A percentile compares a stretch with the other conserved stretches of the same genome.
Evolutionary conservation across 2,329 filamentous ascomycete species (phyloP).

Genomic region (Exophiala sideris): DNA sequence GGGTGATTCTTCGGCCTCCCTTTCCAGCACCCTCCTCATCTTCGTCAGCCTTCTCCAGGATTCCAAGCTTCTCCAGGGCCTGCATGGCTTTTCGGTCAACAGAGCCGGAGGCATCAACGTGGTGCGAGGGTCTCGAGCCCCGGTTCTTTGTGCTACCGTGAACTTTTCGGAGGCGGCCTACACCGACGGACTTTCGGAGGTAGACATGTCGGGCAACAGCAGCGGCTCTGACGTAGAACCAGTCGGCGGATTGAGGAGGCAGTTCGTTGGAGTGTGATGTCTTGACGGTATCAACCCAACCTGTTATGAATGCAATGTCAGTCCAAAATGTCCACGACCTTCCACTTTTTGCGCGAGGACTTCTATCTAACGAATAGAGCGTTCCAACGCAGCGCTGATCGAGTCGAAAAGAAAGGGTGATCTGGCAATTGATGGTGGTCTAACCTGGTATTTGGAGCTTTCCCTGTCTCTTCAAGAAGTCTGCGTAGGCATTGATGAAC

Average conservation of each 20-base stretch:
- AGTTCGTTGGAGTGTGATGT: slow-evolving; percentile 95
- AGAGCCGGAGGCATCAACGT: slow-evolving; percentile 90
- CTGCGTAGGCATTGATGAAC: slow-evolving; percentile 66
- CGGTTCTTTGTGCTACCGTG: slow-evolving; percentile 98
- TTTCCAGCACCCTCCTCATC: slow-evolving; percentile 85
- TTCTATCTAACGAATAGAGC: too few relatives aligned
- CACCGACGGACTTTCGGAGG: slow-evolving; percentile 98
- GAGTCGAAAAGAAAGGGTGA: slow-evolving; percentile 4
- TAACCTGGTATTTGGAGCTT: slow-evolving; percentile 67
- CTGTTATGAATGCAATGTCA: slow-evolving; percentile 43
- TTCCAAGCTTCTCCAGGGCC: slow-evolving; percentile 98
- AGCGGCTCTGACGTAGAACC: slow-evolving; percentile 86
- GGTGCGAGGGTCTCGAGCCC: slow-evolving; percentile 82
- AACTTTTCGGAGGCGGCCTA: slow-evolving; percentile 93
- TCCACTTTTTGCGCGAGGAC: neutral
- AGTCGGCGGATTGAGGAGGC: slow-evolving; percentile 96
- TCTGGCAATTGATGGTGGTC: slow-evolving; percentile 32
- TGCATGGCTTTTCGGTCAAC: slow-evolving; percentile 98
- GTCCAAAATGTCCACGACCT: neutral
- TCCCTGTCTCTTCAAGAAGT: slow-evolving; percentile 68
- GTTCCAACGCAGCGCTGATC: too few relatives aligned
- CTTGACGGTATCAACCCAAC: slow-evolving; percentile 99
- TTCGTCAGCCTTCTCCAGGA: slow-evolving; percentile 75
- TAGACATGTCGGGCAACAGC: slow-evolving; percentile 97
- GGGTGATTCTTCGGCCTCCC: slow-evolving; percentile 96